Percentiles rank a stretch among this genome's conserved stretches.
These are phyloP conservation scores for Rosa hybrid DNA, from an alignment of 331 rosid species.

Conservation along the genomic window DNA sequence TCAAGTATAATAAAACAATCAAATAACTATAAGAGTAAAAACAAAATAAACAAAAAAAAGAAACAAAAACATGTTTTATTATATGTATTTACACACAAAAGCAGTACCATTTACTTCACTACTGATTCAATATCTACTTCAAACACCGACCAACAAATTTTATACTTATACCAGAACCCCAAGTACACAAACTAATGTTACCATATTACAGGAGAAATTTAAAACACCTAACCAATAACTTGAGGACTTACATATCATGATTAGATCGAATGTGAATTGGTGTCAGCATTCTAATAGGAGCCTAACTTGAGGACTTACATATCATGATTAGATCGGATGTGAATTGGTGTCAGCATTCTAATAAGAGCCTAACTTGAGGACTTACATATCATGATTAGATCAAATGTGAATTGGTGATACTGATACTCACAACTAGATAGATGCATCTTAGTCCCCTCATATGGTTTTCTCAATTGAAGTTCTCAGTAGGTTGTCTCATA, in stretches of 20 bases:
- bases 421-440: background rate
- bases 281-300: too few relatives aligned
- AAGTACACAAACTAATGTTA: background rate
- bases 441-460: background rate
- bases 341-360: background rate
- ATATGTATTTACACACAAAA: background rate
- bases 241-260: background rate
- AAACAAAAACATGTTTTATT: constrained; percentile 7
- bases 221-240: background rate
- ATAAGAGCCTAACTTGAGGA: background rate
- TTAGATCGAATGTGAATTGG: background rate
- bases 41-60: constrained; percentile 2
- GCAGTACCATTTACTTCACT: background rate
- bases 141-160: background rate
- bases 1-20: constrained; percentile 11
- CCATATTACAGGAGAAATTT: background rate
- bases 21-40: constrained; percentile 16
- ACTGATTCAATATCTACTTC: background rate
- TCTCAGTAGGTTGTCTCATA: background rate
- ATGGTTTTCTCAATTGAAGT: background rate
- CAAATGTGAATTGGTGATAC: background rate
- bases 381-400: background rate
- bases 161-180: background rate
- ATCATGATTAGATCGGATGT: background rate
- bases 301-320: background rate